Evolutionary conservation across 345 rosid genomes (phyloP), one percentile per base, ranked within the genome.

Genomic region (Brassica rapa): DNA sequence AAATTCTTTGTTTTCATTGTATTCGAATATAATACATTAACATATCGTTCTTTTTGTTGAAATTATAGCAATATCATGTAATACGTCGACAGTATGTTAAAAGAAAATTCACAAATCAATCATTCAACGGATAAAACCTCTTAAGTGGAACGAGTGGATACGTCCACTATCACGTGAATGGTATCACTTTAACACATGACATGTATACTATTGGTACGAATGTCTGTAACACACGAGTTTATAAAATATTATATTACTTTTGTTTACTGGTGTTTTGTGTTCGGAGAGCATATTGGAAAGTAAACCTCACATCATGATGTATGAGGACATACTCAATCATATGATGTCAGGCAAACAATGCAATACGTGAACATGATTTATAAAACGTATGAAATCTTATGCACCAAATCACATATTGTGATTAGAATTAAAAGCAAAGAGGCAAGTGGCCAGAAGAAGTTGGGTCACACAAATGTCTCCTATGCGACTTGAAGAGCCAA

Each of bases 401-500:
- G 74, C 63, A 76, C 39, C 29, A 25, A 27, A 27, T 43, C 55
- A 68, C 37, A 32, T 68, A 41, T 24, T 51, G 75, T 77, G 66
- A 21, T 39, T 63, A 16, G 27, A 70, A 35, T 35, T 53, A 62
- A 25, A 63, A 51, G 57, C 27, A 41, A 57, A 66, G 72, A 72
- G 68, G 37, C 56, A 77, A 70, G 81, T 77, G 71, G 76, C 62
- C 53, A 61, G 43, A 30, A n/a, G 63, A 39, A 25, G 80, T 63
- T 33, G 71, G 65, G 25, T 62, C 72, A 59, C 72, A 30, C 62
- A 39, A 12, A 55, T 72, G 77, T 72, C 82, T 78, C 56, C 77
- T 21, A 72, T 78, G 35, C 4, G 32, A 72, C 68, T 66, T 72
- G 82, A 78, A 78, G 77, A 66, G 77, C 73, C 77, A 78, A 71